Conservation (phyloP, 106 monocot genomes). For the Agapanthus africanus region DNA sequence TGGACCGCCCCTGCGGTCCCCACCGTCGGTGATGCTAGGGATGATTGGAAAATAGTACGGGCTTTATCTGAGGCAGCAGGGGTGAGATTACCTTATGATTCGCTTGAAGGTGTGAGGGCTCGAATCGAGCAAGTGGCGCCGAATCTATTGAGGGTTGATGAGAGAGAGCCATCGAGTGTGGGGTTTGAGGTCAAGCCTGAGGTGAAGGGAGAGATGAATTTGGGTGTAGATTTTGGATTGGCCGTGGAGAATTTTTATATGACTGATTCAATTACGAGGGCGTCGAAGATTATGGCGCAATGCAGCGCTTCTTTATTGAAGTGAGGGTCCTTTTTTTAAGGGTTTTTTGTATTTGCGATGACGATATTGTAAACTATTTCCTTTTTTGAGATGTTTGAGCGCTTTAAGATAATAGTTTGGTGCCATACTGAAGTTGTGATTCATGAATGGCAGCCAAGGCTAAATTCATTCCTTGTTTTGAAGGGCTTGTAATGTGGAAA, state of each 20-base stretch:
- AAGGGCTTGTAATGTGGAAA: not conserved
- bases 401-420: not conserved
- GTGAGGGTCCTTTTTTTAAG: not conserved
- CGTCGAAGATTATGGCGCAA: constrained; percentile 98
- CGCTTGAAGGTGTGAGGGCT: constrained; percentile 46
- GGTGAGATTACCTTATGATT: constrained; percentile 68
- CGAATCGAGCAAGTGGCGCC: constrained; percentile 74
- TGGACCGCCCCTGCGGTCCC: constrained; percentile 96
- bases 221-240: constrained; percentile 29
- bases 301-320: constrained; percentile 74
- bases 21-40: constrained; percentile 94
- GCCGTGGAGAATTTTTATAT: constrained; percentile 91
- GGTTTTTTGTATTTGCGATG: not conserved
- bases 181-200: constrained; percentile 54
- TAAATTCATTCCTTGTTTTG: not conserved
- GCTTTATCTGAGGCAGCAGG: constrained; percentile 92
- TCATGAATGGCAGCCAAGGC: constrained; percentile 9
- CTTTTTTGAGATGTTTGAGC: too few relatives aligned
- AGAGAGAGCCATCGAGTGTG: constrained; percentile 54
- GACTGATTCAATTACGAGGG: constrained; percentile 91
- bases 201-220: constrained; percentile 31
- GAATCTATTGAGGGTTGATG: constrained; percentile 69
- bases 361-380: not conserved
- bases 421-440: constrained; percentile 1
- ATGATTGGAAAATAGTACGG: constrained; percentile 97